phyloP scores from a whole-genome alignment of 768 basidiomycete genomes.

The Termitomyces sp. region DNA sequence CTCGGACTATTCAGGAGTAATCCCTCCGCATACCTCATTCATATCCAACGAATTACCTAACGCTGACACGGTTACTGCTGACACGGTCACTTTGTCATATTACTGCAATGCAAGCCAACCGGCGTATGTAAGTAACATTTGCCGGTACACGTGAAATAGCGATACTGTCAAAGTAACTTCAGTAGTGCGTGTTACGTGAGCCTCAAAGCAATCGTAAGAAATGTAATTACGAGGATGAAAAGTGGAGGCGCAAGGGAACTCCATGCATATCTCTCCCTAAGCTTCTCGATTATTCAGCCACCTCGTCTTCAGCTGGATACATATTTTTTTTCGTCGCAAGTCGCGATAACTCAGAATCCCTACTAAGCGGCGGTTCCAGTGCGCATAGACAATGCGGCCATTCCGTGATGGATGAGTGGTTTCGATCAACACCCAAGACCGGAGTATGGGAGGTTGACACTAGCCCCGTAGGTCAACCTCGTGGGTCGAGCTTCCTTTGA shows the following conservation, averaged over 20 bases:
- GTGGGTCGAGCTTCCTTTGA: conserved; percentile 1
- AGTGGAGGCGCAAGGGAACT: not conserved
- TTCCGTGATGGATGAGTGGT: not conserved
- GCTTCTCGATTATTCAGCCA: not conserved
- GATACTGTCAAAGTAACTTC: not conserved
- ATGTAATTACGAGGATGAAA: not conserved
- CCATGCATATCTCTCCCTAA: not conserved
- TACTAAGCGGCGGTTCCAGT: not conserved
- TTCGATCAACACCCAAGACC: not conserved
- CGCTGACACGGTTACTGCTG: no score
- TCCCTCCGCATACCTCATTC: not conserved
- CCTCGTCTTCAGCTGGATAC: not conserved
- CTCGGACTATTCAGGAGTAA: not conserved
- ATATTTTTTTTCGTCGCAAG: not conserved
- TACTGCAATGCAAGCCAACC: not conserved
- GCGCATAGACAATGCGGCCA: not conserved
- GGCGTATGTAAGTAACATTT: not conserved
- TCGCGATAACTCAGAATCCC: no score
- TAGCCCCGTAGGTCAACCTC: not conserved
- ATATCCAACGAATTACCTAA: not conserved
- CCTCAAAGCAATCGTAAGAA: not conserved
- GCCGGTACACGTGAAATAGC: not conserved
- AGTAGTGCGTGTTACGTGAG: not conserved
- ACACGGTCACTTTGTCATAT: no score
- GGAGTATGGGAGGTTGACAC: not conserved